These are phyloP conservation scores for Vitis hybrid DNA, from an alignment of 177 flowering plant genomes.

Conservation along the genomic window DNA sequence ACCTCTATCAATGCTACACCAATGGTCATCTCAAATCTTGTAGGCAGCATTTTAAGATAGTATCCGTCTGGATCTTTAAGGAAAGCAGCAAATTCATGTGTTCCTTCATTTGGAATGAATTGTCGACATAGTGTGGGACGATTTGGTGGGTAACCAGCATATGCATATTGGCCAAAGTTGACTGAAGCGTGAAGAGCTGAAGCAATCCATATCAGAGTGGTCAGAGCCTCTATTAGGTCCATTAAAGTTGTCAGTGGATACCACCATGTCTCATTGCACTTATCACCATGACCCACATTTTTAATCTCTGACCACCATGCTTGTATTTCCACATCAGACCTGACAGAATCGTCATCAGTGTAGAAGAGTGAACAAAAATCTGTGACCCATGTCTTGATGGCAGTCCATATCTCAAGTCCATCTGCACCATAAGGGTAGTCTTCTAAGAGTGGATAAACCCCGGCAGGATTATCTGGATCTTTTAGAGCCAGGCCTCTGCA, in stretches of 20 bases:
- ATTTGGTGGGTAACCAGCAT: conserved; percentile 27
- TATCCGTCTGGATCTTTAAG: conserved; percentile 26
- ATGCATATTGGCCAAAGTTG: conserved; percentile 33
- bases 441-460: conserved; percentile 22
- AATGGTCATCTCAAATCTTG: conserved; percentile 15
- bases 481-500: conserved; percentile 28
- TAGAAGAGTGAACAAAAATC: conserved; percentile 28
- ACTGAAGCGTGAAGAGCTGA: conserved; percentile 36
- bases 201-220: conserved; percentile 37
- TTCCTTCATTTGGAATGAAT: conserved; percentile 32
- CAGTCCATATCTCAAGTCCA: conserved; percentile 39
- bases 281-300: conserved; percentile 35
- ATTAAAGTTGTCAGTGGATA: conserved; percentile 12
- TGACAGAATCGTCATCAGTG: conserved; percentile 20
- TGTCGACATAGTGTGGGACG: conserved; percentile 25
- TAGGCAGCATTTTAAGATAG: conserved; percentile 25
- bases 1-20: conserved; percentile 17
- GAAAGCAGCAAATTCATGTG: conserved; percentile 24
- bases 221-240: conserved; percentile 18
- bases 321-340: conserved; percentile 28
- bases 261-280: conserved; percentile 28
- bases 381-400: conserved; percentile 33
- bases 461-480: conserved; percentile 15
- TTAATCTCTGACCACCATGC: conserved; percentile 37
- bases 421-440: conserved; percentile 42